A percentile compares a stretch with the other conserved stretches of the same genome.
Evolutionary conservation across 306 rosid genomes (phyloP).

Genomic region (Pyrus communis): DNA sequence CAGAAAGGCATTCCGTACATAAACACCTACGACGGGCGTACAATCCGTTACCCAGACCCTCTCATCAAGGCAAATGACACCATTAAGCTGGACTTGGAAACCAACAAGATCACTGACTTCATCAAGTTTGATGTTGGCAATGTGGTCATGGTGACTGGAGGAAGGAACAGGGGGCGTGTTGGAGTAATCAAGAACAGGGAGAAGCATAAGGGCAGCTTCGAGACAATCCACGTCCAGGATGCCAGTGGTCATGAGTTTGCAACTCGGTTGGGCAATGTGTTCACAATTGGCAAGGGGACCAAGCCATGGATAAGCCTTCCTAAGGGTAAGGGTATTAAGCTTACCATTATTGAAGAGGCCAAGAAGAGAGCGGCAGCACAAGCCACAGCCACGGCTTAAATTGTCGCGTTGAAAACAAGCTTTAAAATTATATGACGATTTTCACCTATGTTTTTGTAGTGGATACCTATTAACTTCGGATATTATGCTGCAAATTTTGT

Average conservation of each 20-base stretch:
- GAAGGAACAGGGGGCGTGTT: constrained; percentile 75
- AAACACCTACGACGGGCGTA: constrained; percentile 74
- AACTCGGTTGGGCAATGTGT: constrained; percentile 62
- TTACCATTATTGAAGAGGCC: constrained; percentile 71
- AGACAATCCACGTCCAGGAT: constrained; percentile 73
- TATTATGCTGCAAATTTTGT: neutral
- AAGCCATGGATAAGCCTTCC: constrained; percentile 81
- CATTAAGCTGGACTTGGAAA: constrained; percentile 58
- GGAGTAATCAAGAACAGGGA: constrained; percentile 84
- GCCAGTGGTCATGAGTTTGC: constrained; percentile 76
- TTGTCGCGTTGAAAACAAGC: neutral
- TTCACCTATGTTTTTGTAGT: neutral
- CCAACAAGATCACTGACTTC: constrained; percentile 63
- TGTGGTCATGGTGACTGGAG: constrained; percentile 77
- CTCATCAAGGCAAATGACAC: constrained; percentile 70
- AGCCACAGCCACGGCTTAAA: constrained; percentile 44
- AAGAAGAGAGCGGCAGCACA: constrained; percentile 67
- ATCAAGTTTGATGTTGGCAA: constrained; percentile 76
- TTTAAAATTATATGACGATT: neutral
- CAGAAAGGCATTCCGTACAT: constrained; percentile 75
- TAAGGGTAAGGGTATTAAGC: constrained; percentile 85
- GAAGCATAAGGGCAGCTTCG: constrained; percentile 73
- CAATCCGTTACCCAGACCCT: constrained; percentile 85
- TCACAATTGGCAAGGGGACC: constrained; percentile 59
- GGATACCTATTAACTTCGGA: neutral